Evolutionary conservation across 1,284 basidiomycete genomes (phyloP), one percentile per base, ranked within the genome.

Genomic region (Tylopilus sp.): DNA sequence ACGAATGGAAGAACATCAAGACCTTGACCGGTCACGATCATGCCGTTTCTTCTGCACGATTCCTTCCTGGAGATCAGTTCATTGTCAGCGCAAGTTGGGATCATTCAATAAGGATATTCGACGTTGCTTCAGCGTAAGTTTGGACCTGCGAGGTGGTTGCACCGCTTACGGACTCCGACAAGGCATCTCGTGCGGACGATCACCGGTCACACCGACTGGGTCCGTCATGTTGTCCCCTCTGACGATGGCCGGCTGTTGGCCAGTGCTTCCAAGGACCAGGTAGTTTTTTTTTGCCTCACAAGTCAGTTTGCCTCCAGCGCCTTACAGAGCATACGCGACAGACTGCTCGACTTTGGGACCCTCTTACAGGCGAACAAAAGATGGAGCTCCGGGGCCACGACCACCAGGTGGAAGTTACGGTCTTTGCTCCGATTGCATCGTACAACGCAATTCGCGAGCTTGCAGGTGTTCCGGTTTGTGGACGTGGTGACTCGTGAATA

Each of bases 21-120:
- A 94, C 92, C 6, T 73, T 96, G 44, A 84, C 88, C 51, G 93
- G 92, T 2, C 92, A 96, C 63, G 92, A 96, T 65, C 93, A 96
- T 66, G 86, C 89, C 16, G 87, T 96, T 34, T 93, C 91, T 9
- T 82, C 82, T 16, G 91, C 88, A 2, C 77, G 84, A 12, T 96
- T 95, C 63, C 74, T 94, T 61, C 90, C 90, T 0, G 86, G 87
- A 18, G 92, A 92, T 63, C 86, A 87, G 61, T 78, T 79, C 55
- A 78, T 96, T 52, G 83, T 94, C 51, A 90, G 86, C 41, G 89
- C 91, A 2, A 92, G 90, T 64, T 76, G 93, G 63, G 92, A 96
- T 66, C 81, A 83, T 71, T 89, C 89, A 3, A 90, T 96, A 53
- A 76, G 86, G 59, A 74, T 96, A 44, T 96, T 92, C 77, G 88